These are phyloP conservation scores for Aegilops umbellulata DNA, from an alignment of 176 grass and related monocot genomes.

Conservation along the genomic window DNA sequence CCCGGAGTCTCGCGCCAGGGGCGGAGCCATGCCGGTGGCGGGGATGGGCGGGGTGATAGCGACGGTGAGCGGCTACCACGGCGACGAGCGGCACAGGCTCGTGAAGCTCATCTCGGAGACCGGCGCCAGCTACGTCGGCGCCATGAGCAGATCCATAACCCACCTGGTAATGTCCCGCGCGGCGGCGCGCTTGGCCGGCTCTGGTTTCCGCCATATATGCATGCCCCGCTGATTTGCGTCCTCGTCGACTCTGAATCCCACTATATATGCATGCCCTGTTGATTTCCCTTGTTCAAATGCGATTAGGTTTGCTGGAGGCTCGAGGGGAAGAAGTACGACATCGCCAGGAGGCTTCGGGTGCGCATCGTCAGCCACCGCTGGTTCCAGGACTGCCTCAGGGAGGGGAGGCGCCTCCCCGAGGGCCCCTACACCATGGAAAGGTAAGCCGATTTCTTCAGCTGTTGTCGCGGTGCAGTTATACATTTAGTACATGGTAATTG, in stretches of 20 bases:
- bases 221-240: too few species aligned
- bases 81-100: slow-evolving; percentile 66
- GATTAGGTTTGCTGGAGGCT: slow-evolving; percentile 82
- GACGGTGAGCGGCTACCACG: slow-evolving; percentile 94
- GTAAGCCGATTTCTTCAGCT: slow-evolving; percentile 36
- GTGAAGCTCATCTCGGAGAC: slow-evolving; percentile 84
- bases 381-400: slow-evolving; percentile 71
- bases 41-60: slow-evolving; percentile 77
- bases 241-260: too few species aligned
- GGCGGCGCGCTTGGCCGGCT: too few species aligned
- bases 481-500: not conserved
- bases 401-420: slow-evolving; percentile 70
- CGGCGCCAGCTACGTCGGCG: slow-evolving; percentile 77
- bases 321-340: slow-evolving; percentile 82
- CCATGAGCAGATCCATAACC: slow-evolving; percentile 81
- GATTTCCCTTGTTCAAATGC: not conserved
- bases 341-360: slow-evolving; percentile 52
- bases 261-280: too few species aligned
- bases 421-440: slow-evolving; percentile 63
- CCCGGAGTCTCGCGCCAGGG: not conserved
- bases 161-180: slow-evolving; percentile 80
- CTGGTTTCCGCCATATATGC: too few species aligned
- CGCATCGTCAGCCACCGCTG: slow-evolving; percentile 71
- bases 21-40: slow-evolving; percentile 28
- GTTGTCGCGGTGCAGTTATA: not conserved